phyloP scores from a whole-genome alignment of 305 asterid genomes.

The Coffea humblotiana region DNA sequence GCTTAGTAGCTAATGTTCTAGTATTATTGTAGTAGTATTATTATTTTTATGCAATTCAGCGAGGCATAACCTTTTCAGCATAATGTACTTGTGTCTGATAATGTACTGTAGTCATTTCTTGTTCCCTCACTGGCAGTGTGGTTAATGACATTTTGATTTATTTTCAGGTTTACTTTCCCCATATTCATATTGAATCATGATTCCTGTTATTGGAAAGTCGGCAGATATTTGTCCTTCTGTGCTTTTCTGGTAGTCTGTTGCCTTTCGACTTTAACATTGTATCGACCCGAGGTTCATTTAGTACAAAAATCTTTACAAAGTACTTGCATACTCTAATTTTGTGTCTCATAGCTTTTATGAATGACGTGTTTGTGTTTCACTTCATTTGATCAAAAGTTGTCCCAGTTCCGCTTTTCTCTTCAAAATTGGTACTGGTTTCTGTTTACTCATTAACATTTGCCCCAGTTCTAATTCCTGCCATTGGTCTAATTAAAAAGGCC shows the following conservation, averaged over 20 bases:
- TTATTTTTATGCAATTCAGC: neutral
- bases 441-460: neutral
- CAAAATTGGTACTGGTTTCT: neutral
- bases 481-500: neutral
- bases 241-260: neutral
- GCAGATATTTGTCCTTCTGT: neutral
- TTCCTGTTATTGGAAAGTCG: neutral
- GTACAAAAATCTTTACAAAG: neutral
- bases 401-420: neutral
- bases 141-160: slow-evolving; percentile 2
- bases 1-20: no score
- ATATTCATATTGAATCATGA: neutral
- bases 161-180: neutral
- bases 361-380: neutral
- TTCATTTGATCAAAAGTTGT: neutral
- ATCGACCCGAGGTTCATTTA: slow-evolving; percentile 8
- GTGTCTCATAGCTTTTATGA: neutral
- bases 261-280: neutral
- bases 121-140: neutral
- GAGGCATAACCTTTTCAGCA: neutral
- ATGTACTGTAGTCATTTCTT: neutral
- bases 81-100: neutral
- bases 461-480: neutral
- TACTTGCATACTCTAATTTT: neutral
- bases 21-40: neutral